phyloP scores from a whole-genome alignment of 495 filamentous ascomycete species.

The Recurvomyces mirabilis region DNA sequence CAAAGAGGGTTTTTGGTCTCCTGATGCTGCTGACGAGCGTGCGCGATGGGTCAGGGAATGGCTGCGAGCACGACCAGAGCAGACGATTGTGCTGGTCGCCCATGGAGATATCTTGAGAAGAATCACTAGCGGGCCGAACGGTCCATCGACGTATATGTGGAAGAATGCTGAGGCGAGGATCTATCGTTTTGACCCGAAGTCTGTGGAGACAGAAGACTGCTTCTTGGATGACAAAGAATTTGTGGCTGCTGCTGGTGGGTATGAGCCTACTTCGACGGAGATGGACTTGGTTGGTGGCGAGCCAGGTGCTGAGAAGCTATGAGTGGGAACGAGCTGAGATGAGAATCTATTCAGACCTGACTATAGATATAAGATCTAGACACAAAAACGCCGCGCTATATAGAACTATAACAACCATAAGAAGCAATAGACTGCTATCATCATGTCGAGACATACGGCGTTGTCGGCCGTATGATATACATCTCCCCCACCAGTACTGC shows the following conservation, averaged over 20 bases:
- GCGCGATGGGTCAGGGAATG: slow-evolving; percentile 15
- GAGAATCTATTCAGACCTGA: neutral
- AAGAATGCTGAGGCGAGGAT: slow-evolving; percentile 15
- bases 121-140: slow-evolving; percentile 2
- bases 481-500: slow-evolving; percentile 48
- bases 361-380: too few species aligned
- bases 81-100: slow-evolving; percentile 17
- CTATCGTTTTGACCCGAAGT: slow-evolving; percentile 6
- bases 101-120: slow-evolving; percentile 18
- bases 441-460: too few species aligned
- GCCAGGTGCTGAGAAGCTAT: slow-evolving; percentile 1
- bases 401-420: too few species aligned
- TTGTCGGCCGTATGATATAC: slow-evolving; percentile 32
- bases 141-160: slow-evolving; percentile 9
- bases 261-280: slow-evolving; percentile 13
- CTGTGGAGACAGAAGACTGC: slow-evolving; percentile 10
- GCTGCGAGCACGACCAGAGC: slow-evolving; percentile 11
- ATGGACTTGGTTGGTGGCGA: slow-evolving; percentile 7
- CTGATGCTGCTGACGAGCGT: slow-evolving; percentile 6
- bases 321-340: neutral
- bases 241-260: slow-evolving; percentile 16
- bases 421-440: too few species aligned
- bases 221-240: slow-evolving; percentile 6
- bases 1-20: slow-evolving; percentile 13
- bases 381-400: too few species aligned